A percentile compares a stretch with the other conserved stretches of the same genome.
Evolutionary conservation across 2,329 filamentous ascomycete species (phyloP).

Genomic region (Proliferodiscus dingleyae): DNA sequence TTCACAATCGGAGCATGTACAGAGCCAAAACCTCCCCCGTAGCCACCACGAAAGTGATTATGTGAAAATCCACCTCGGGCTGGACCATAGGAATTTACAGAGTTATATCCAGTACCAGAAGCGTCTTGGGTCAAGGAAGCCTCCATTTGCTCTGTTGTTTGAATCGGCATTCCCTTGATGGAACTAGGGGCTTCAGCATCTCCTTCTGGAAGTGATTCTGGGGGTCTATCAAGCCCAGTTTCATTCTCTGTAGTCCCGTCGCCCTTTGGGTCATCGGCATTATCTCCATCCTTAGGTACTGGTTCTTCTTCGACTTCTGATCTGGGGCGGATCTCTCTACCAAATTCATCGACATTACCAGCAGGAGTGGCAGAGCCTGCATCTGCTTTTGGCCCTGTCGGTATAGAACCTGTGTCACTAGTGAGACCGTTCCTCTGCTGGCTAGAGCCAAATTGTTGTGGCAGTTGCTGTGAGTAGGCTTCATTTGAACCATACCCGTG

Average conservation of each 20-base stretch:
- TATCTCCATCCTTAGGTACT: slow-evolving; percentile 5
- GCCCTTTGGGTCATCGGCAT: background rate
- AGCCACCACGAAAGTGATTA: slow-evolving; percentile 30
- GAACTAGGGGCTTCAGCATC: slow-evolving; percentile 6
- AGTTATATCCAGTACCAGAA: slow-evolving; percentile 23
- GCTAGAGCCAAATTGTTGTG: slow-evolving; percentile 24
- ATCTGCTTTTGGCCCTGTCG: slow-evolving; percentile 30
- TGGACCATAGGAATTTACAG: slow-evolving; percentile 24
- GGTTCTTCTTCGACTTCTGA: slow-evolving; percentile 21
- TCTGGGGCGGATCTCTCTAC: slow-evolving; percentile 31
- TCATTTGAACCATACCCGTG: slow-evolving; percentile 29
- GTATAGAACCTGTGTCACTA: slow-evolving; percentile 27
- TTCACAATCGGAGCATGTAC: slow-evolving; percentile 31
- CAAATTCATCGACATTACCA: slow-evolving; percentile 33
- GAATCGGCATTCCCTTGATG: slow-evolving; percentile 27
- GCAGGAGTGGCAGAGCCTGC: slow-evolving; percentile 9
- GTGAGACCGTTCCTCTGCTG: slow-evolving; percentile 24
- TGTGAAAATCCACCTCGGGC: slow-evolving; percentile 35
- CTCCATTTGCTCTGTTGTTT: slow-evolving; percentile 29
- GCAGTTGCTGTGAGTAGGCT: slow-evolving; percentile 26
- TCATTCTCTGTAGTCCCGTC: slow-evolving; percentile 8
- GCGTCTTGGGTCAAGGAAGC: slow-evolving; percentile 57
- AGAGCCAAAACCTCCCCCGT: slow-evolving; percentile 36
- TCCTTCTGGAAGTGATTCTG: slow-evolving; percentile 13
- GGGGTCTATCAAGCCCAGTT: slow-evolving; percentile 10